Conservation (phyloP, 75 land plant species). For the Picea sitchensis region DNA sequence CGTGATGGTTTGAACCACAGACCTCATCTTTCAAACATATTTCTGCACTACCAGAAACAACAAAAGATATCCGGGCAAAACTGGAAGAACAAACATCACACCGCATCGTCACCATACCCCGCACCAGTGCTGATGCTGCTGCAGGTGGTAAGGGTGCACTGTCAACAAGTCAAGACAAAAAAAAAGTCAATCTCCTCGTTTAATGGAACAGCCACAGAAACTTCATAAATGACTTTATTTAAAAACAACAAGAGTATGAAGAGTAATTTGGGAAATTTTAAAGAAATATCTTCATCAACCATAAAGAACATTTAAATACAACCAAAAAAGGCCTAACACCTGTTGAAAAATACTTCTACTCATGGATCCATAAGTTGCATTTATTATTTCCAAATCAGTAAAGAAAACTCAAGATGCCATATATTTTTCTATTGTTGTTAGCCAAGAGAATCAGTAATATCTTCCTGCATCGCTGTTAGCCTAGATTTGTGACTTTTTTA, state of each 20-base stretch:
- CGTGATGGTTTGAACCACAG: slow-evolving; percentile 7
- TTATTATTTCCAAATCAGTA: too few relatives aligned
- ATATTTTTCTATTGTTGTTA: too few relatives aligned
- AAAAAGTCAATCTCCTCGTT: too few relatives aligned
- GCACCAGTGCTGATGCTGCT: slow-evolving; percentile 73
- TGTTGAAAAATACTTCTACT: neutral
- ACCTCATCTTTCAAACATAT: slow-evolving; percentile 95
- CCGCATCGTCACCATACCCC: slow-evolving; percentile 96
- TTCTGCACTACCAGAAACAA: slow-evolving; percentile 97
- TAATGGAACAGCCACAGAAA: too few relatives aligned
- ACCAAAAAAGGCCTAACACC: neutral
- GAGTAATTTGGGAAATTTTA: neutral
- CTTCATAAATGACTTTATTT: neutral
- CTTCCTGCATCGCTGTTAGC: too few relatives aligned
- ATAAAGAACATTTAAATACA: neutral
- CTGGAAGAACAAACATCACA: slow-evolving; percentile 87
- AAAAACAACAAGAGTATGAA: neutral
- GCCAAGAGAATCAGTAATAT: too few relatives aligned
- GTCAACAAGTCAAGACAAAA: neutral
- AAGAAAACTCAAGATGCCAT: too few relatives aligned
- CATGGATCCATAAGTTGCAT: neutral
- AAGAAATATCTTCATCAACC: neutral
- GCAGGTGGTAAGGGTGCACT: slow-evolving; percentile 97
- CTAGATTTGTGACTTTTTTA: too few relatives aligned
- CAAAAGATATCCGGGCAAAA: slow-evolving; percentile 82